A percentile compares a stretch with the other conserved stretches of the same genome.
Evolutionary conservation across 352 stramenopile species (phyloP).

Genomic region (Albugo laibachii): DNA sequence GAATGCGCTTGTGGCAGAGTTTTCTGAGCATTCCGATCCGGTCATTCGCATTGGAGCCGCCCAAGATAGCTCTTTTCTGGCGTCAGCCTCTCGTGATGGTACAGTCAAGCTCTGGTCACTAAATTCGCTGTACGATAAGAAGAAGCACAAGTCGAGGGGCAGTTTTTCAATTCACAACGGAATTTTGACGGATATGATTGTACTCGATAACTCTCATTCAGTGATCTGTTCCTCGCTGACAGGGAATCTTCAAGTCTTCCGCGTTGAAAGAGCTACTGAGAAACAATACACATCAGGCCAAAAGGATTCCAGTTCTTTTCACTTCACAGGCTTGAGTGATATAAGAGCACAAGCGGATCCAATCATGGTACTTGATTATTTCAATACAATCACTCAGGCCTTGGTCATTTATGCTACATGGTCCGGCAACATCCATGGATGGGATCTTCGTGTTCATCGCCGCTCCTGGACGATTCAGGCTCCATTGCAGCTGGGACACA

Average conservation of each 20-base stretch:
- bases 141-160: conserved; percentile 82
- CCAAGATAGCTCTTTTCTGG: conserved; percentile 91
- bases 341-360: conserved; percentile 73
- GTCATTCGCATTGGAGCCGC: conserved; percentile 87
- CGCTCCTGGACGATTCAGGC: conserved; percentile 87
- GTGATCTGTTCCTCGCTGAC: conserved; percentile 81
- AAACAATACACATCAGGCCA: too few species aligned
- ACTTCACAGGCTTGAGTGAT: conserved; percentile 46
- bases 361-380: conserved; percentile 88
- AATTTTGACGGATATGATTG: conserved; percentile 85
- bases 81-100: conserved; percentile 88
- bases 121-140: conserved; percentile 81
- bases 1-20: conserved; percentile 63
- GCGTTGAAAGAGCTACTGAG: conserved; percentile 79
- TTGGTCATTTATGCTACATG: conserved; percentile 90
- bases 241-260: conserved; percentile 90
- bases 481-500: conserved; percentile 86
- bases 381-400: conserved; percentile 88
- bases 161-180: conserved; percentile 86
- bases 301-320: conserved; percentile 15
- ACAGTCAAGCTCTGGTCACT: conserved; percentile 94
- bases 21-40: conserved; percentile 84
- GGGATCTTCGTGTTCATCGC: conserved; percentile 82
- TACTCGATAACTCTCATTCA: conserved; percentile 93
- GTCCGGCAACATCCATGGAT: conserved; percentile 71